Evolutionary conservation across 2,329 filamentous ascomycete species (phyloP), one percentile per base, ranked within the genome.

Genomic region (Fusarium dimerum): DNA sequence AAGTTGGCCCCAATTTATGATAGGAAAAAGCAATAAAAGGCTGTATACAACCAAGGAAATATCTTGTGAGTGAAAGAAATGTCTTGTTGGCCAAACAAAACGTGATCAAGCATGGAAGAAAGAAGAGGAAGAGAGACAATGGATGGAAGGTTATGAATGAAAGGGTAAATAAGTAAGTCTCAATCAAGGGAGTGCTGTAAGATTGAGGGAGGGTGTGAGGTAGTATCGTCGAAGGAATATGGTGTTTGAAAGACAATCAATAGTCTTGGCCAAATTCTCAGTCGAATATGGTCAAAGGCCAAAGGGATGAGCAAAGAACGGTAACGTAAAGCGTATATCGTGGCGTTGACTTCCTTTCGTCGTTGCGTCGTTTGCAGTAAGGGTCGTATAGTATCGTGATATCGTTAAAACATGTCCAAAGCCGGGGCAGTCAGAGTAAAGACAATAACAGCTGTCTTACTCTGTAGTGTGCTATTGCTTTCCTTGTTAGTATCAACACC

Each of bases 81-180:
- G 51, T 44, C 41, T 50, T 54, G 57, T 50, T 43, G 50, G 40
- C 43, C 16, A 40, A 42, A 43, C n/a, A 40, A 38, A 50, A 55
- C 52, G 52, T 36, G 43, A 40, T 49, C 52, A 47, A 41, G 44
- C 34, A 51, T 50, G 55, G 56, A 45, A 52, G 54, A 52, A 41
- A 50, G 48, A 52, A 36, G 51, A 59, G 49, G 53, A 52, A 45
- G 32, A 44, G 52, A 39, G 39, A 42, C 34, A 42, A 29, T 42
- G 26, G 40, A 45, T 34, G 26, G 48, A 30, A 44, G 47, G 36
- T 30, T 15, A 42, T 12, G 45, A 53, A 36, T 48, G 46, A 26
- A 16, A 42, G 20, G 20, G 20, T 29, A 30, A 17, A 12, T 20
- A 26, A 45, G 39, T 38, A 26, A n/a, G 16, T 34, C 13, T 12